These are phyloP conservation scores for Trichoderma atrobrunneum DNA, from an alignment of 2,329 filamentous ascomycete genomes.

Conservation along the genomic window DNA sequence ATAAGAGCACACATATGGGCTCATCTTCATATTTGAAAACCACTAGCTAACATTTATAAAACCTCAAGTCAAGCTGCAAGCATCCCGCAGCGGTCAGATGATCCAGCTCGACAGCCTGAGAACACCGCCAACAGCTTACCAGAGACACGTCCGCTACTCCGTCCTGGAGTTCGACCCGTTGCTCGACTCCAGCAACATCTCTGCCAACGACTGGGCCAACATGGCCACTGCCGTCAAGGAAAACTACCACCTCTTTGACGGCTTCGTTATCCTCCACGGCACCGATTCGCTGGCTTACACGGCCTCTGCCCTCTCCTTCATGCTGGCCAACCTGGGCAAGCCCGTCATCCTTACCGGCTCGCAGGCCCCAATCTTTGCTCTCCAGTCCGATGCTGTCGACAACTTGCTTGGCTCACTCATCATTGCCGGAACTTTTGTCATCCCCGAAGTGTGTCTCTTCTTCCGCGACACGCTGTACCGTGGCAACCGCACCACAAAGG, in stretches of 20 bases:
- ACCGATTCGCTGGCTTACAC: conserved; percentile 90
- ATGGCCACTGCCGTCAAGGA: conserved; percentile 76
- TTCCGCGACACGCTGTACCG: conserved; percentile 90
- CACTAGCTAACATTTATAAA: background rate
- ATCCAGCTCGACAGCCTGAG: conserved; percentile 64
- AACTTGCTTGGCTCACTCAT: conserved; percentile 86
- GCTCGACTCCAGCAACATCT: conserved; percentile 87
- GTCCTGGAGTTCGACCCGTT: conserved; percentile 81
- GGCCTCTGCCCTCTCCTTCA: conserved; percentile 86
- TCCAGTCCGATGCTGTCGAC: conserved; percentile 88
- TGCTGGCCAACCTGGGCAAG: conserved; percentile 87
- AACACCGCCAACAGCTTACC: conserved; percentile 77
- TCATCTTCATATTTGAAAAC: background rate
- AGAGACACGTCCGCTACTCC: conserved; percentile 76
- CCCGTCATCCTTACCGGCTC: conserved; percentile 83
- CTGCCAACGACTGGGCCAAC: conserved; percentile 79
- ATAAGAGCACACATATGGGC: background rate
- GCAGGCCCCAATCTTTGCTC: conserved; percentile 81
- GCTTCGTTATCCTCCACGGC: conserved; percentile 86
- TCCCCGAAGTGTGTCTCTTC: conserved; percentile 90
- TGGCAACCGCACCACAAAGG: conserved; percentile 84
- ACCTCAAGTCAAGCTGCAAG: conserved; percentile 46
- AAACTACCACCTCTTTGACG: conserved; percentile 87
- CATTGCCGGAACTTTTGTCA: conserved; percentile 86
- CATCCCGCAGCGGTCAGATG: conserved; percentile 48